A percentile compares a stretch with the other conserved stretches of the same genome.
These are phyloP conservation scores for Peltaster fructicola DNA, from an alignment of 2,329 filamentous ascomycete genomes.

Conservation along the genomic window DNA sequence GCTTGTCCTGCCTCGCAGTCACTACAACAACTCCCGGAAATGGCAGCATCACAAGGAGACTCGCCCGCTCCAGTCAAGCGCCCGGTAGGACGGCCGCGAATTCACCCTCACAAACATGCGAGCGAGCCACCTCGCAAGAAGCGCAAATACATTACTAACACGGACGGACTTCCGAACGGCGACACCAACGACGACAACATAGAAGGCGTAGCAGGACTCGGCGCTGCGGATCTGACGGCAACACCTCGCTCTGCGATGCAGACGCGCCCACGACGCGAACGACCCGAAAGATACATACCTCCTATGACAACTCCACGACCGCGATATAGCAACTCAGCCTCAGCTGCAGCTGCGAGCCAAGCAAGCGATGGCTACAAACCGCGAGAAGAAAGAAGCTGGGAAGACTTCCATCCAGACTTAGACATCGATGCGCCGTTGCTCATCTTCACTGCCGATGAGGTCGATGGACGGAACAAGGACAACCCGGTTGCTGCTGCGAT, in stretches of 20 bases:
- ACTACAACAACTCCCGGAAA: no score
- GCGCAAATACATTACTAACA: constrained; percentile 48
- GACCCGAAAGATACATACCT: constrained; percentile 16
- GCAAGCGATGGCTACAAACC: constrained; percentile 96
- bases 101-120: no score
- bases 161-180: constrained; percentile 71
- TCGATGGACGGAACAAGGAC: constrained; percentile 47
- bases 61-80: no score
- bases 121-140: constrained; percentile 27
- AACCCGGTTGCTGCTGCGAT: constrained; percentile 28
- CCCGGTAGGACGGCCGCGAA: no score
- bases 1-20: no score
- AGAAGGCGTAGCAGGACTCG: constrained; percentile 25
- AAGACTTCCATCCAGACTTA: constrained; percentile 90
- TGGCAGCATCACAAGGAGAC: no score
- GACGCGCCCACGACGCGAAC: constrained; percentile 15
- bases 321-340: constrained; percentile 71
- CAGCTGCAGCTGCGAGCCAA: constrained; percentile 69
- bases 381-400: constrained; percentile 88
- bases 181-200: constrained; percentile 51
- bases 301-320: constrained; percentile 36
- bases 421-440: constrained; percentile 71
- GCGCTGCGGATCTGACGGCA: constrained; percentile 13
- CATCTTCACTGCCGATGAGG: constrained; percentile 64
- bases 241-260: constrained; percentile 18